These are phyloP conservation scores for Aspergillus vadensis DNA, from an alignment of 2,329 filamentous ascomycete genomes.

Conservation along the genomic window DNA sequence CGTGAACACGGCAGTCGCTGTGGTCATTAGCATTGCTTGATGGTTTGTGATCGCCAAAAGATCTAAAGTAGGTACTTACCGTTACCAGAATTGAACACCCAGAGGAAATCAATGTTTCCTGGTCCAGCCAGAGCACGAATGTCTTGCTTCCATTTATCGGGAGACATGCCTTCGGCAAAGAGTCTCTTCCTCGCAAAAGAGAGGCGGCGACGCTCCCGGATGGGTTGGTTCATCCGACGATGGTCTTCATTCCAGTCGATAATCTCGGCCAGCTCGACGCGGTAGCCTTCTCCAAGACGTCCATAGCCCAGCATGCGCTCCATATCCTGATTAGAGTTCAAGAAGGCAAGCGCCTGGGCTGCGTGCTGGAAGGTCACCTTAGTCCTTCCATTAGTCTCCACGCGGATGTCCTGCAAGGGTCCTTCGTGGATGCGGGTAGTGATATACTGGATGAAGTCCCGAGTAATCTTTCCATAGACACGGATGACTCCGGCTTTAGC, in stretches of 20 bases:
- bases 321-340: slow-evolving; percentile 34
- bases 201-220: slow-evolving; percentile 44
- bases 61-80: slow-evolving; percentile 32
- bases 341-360: slow-evolving; percentile 37
- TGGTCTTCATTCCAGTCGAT: slow-evolving; percentile 39
- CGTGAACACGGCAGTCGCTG: slow-evolving; percentile 44
- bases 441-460: slow-evolving; percentile 31
- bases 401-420: slow-evolving; percentile 41
- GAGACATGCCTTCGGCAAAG: slow-evolving; percentile 37
- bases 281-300: slow-evolving; percentile 37
- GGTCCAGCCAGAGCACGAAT: slow-evolving; percentile 36
- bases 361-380: slow-evolving; percentile 44
- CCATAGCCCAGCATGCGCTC: slow-evolving; percentile 31
- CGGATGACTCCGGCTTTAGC: slow-evolving; percentile 34
- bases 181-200: slow-evolving; percentile 44
- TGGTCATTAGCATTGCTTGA: slow-evolving; percentile 15
- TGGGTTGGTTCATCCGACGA: slow-evolving; percentile 37
- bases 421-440: slow-evolving; percentile 43
- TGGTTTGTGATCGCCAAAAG: not conserved
- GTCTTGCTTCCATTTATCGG: slow-evolving; percentile 39
- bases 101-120: slow-evolving; percentile 44
- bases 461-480: slow-evolving; percentile 27
- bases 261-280: slow-evolving; percentile 32
- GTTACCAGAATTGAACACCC: slow-evolving; percentile 47
- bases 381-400: slow-evolving; percentile 33